Conservation (phyloP, 306 rosid genomes). For the Pyrus betulifolia region DNA sequence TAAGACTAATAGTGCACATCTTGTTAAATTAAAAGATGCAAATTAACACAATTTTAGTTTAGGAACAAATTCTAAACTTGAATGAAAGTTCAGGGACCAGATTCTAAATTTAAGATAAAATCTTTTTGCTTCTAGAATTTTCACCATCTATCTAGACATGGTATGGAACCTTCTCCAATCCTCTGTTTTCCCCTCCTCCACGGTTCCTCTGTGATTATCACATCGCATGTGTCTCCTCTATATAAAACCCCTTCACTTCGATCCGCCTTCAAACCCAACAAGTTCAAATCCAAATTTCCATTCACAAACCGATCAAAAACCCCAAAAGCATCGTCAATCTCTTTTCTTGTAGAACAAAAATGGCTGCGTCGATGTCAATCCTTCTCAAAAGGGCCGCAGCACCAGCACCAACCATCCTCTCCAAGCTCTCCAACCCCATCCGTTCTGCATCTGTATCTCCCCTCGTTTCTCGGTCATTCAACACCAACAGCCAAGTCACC, state of each 20-base stretch:
- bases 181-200: conserved; percentile 10
- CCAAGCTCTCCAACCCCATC: conserved; percentile 16
- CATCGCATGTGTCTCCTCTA: not conserved
- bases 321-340: not conserved
- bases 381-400: conserved; percentile 24
- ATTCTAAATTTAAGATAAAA: no score
- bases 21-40: no score
- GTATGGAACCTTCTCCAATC: conserved; percentile 22
- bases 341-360: not conserved
- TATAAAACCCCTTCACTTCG: not conserved
- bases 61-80: no score
- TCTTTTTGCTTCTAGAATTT: conserved; percentile 3
- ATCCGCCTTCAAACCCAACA: not conserved
- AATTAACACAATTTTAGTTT: no score
- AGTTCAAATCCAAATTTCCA: not conserved
- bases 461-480: conserved; percentile 37
- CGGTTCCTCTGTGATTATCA: not conserved
- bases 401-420: conserved; percentile 12
- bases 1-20: no score
- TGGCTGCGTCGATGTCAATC: conserved; percentile 18
- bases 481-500: conserved; percentile 28
- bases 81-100: no score
- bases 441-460: conserved; percentile 22
- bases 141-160: not conserved
- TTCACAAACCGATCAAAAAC: not conserved